Evolutionary conservation across 2,329 filamentous ascomycete genomes (phyloP), one percentile per base, ranked within the genome.

Genomic region (Colletotrichum lentis): DNA sequence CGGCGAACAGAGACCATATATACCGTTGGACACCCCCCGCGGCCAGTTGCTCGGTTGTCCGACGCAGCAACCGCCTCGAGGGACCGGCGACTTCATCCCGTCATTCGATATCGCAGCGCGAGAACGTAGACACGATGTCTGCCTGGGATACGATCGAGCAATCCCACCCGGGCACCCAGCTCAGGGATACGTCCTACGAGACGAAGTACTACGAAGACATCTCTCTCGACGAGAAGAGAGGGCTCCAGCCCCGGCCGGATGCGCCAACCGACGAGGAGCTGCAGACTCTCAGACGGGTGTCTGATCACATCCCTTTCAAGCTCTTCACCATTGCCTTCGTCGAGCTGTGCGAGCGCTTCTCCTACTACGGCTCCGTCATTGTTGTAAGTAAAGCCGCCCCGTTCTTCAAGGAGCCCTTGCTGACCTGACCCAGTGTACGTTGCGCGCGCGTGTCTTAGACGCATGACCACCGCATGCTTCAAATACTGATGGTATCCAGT

Each of bases 281-380:
- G 55, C 72, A 69, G 11, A 85, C 82, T 1, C 79, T 89, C 18
- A 82, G 81, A 35, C 85, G 86, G 70, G 81, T 89, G 1, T 78
- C 86, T 11, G 86, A 84, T 71, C 82, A 82, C 72, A 85, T 92
- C 27, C 88, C 87, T 1, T 83, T 83, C 78, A 84, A 81, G 43
- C 80, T 88, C 11, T 90, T 86, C 74, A 88, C 86, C 37, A 85
- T 92, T 69, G 88, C 87, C 2, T 87, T 91, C 66, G 83, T 91
- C 50, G 90, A 92, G 76, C 76, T 92, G 35, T 91, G 88, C 77
- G 90, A 93, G 77, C 87, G 90, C 41, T 91, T 91, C 77, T 89
- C 87, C 3, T 93, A 91, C 81, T 92, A 92, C 72, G 90, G 90
- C 41, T 87, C 86, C 5, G 86, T 85, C 12, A 84, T 86, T 47